Evolutionary conservation across 2,329 filamentous ascomycete species (phyloP).

Genomic region (Fusarium setosum): DNA sequence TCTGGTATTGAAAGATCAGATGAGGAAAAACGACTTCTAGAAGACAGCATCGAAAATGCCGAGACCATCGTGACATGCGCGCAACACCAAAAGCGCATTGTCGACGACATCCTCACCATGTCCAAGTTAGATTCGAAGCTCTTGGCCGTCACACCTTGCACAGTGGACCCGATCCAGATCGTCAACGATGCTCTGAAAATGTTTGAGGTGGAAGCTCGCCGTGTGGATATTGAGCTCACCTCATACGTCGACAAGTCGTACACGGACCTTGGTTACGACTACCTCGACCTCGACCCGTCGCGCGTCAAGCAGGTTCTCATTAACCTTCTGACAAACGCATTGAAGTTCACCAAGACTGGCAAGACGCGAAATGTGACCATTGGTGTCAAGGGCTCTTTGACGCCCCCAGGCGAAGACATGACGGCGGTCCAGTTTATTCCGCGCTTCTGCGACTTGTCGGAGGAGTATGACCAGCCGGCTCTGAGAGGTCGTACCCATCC

Average conservation of each 20-base stretch:
- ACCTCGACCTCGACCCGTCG: conserved; percentile 77
- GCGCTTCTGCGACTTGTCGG: conserved; percentile 59
- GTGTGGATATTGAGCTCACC: conserved; percentile 74
- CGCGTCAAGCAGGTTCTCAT: conserved; percentile 83
- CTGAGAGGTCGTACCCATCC: conserved; percentile 54
- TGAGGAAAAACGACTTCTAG: conserved; percentile 59
- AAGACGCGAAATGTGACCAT: conserved; percentile 66
- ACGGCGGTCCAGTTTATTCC: conserved; percentile 71
- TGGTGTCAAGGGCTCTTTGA: conserved; percentile 56
- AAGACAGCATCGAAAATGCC: conserved; percentile 76
- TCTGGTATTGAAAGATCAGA: conserved; percentile 39
- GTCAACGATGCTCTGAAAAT: conserved; percentile 78
- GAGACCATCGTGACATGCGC: conserved; percentile 83
- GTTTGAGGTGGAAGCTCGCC: conserved; percentile 80
- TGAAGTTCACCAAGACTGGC: conserved; percentile 81
- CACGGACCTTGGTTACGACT: conserved; percentile 67
- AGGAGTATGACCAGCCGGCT: conserved; percentile 50
- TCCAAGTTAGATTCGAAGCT: conserved; percentile 83
- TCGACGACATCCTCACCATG: conserved; percentile 80
- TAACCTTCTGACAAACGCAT: conserved; percentile 83
- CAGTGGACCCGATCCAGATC: conserved; percentile 74
- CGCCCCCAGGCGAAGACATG: conserved; percentile 52
- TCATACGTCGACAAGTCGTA: conserved; percentile 74
- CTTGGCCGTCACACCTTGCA: conserved; percentile 77
- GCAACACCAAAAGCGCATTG: conserved; percentile 82